Percentiles rank a stretch among this genome's conserved stretches.
Evolutionary conservation across 768 basidiomycete species (phyloP).

Genomic region (Trametopsis cervina): DNA sequence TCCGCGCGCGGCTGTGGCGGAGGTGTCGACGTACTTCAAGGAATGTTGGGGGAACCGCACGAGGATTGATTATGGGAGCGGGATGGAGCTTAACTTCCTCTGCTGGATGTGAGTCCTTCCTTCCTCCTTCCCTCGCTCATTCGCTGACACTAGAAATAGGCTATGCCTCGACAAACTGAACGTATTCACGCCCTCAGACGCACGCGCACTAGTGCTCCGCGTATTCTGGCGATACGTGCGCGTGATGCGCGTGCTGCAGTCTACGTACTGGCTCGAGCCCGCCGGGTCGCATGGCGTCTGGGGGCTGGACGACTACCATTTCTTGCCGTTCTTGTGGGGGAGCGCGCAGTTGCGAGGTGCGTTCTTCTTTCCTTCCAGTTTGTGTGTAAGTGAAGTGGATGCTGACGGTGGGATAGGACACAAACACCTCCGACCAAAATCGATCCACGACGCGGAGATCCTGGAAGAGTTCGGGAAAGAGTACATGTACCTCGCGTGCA

Average conservation of each 20-base stretch:
- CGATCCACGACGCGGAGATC: conserved; percentile 87
- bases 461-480: conserved; percentile 87
- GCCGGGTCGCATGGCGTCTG: conserved; percentile 99
- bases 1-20: conserved; percentile 49
- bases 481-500: conserved; percentile 97
- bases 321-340: conserved; percentile 86
- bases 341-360: conserved; percentile 67
- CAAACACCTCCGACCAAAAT: conserved; percentile 84
- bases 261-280: conserved; percentile 95
- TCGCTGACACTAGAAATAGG: conserved; percentile 35
- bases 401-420: conserved; percentile 44
- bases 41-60: conserved; percentile 90
- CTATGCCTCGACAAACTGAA: conserved; percentile 73
- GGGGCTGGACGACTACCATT: conserved; percentile 97
- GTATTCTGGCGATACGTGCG: conserved; percentile 92
- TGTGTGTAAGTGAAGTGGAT: not conserved
- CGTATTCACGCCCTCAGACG: conserved; percentile 56
- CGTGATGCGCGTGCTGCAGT: conserved; percentile 82
- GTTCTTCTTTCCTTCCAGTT: not conserved
- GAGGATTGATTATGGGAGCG: conserved; percentile 98
- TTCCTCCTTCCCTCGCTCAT: not conserved
- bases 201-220: conserved; percentile 66
- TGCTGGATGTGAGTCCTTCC: conserved; percentile 79
- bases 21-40: conserved; percentile 74
- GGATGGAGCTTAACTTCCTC: conserved; percentile 97